phyloP scores from a whole-genome alignment of 768 basidiomycete species.

The Mycena belliarum region DNA sequence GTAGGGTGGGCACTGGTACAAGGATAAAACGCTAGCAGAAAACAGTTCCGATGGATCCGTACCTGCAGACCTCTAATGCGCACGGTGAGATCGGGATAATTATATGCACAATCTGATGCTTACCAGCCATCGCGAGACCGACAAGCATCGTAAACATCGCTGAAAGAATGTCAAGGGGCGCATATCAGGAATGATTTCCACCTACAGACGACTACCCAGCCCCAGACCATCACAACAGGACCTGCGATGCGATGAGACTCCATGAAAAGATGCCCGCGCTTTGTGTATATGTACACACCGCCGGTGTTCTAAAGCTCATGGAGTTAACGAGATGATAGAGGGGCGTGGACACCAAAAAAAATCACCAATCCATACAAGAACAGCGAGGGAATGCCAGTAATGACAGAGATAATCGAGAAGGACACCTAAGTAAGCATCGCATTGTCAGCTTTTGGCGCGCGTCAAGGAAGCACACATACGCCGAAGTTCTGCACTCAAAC shows the following conservation, averaged over 20 bases:
- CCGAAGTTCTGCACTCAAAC: constrained; percentile 58
- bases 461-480: constrained; percentile 30
- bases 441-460: neutral
- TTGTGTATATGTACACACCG: neutral
- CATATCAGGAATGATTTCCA: neutral
- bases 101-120: constrained; percentile 15
- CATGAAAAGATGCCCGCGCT: neutral
- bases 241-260: constrained; percentile 31
- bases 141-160: constrained; percentile 72
- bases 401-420: constrained; percentile 76
- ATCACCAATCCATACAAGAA: constrained; percentile 67
- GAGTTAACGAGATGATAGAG: neutral
- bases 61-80: constrained; percentile 51
- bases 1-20: constrained; percentile 63
- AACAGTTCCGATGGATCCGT: neutral
- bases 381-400: constrained; percentile 70
- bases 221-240: constrained; percentile 78
- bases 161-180: constrained; percentile 21
- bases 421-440: constrained; percentile 43
- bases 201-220: constrained; percentile 66
- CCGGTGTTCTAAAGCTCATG: constrained; percentile 78
- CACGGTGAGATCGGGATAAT: neutral
- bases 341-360: neutral
- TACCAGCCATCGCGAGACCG: constrained; percentile 75
- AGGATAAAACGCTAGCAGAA: neutral